phyloP scores from a whole-genome alignment of 768 basidiomycete species.

The Tulasnella sp. region DNA sequence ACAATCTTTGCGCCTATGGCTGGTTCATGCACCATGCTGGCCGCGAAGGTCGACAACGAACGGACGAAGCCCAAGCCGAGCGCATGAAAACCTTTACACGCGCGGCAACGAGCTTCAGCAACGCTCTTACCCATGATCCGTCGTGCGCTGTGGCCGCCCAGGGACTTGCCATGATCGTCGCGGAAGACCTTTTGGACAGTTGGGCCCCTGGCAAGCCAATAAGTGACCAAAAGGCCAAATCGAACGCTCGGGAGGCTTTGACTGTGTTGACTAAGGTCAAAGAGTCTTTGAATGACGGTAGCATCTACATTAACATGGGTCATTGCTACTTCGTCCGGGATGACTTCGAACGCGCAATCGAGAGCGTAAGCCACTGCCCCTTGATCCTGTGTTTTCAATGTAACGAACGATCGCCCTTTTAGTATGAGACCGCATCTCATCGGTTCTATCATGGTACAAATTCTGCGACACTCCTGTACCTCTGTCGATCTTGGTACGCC shows the following conservation, averaged over 20 bases:
- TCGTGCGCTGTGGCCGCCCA: constrained; percentile 90
- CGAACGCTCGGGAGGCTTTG: constrained; percentile 81
- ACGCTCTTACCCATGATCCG: constrained; percentile 79
- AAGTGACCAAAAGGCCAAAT: constrained; percentile 65
- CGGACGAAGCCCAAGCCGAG: constrained; percentile 54
- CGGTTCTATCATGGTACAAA: constrained; percentile 73
- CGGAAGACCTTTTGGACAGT: constrained; percentile 82
- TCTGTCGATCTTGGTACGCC: constrained; percentile 90
- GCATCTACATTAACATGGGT: constrained; percentile 93
- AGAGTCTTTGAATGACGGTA: constrained; percentile 75
- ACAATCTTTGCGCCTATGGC: constrained; percentile 84
- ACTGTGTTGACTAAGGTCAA: constrained; percentile 86
- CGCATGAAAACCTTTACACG: constrained; percentile 73
- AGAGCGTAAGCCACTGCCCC: constrained; percentile 58
- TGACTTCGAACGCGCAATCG: constrained; percentile 93
- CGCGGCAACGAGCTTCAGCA: constrained; percentile 88
- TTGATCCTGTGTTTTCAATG: neutral
- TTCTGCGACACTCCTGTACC: constrained; percentile 70
- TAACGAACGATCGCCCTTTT: constrained; percentile 7
- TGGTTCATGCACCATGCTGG: constrained; percentile 83
- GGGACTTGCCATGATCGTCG: constrained; percentile 88
- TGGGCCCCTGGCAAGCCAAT: constrained; percentile 41
- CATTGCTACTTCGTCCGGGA: constrained; percentile 92
- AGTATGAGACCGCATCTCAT: constrained; percentile 91
- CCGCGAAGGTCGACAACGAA: constrained; percentile 72